phyloP scores from a whole-genome alignment of 768 basidiomycete genomes.

The Rhizopogon vulgaris region DNA sequence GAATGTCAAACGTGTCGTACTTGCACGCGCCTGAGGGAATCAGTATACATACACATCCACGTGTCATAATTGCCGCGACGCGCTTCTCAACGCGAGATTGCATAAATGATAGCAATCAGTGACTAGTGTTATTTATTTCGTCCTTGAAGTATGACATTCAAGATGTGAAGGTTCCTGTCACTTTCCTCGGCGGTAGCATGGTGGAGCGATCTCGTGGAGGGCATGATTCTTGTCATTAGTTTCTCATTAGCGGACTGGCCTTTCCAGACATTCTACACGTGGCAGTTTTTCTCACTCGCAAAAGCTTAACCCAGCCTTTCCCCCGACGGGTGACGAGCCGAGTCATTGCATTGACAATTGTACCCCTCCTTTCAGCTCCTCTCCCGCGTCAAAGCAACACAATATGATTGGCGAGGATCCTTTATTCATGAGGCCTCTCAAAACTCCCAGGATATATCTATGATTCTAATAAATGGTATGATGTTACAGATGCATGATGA shows the following conservation, averaged over 20 bases:
- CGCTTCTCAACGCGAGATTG: not conserved
- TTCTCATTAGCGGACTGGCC: not conserved
- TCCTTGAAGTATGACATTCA: not conserved
- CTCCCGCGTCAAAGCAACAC: not conserved
- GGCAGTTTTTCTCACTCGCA: not conserved
- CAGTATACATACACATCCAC: not conserved
- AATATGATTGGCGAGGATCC: not conserved
- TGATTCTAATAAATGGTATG: not conserved
- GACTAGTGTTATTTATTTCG: not conserved
- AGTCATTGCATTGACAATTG: not conserved
- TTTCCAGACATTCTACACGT: not conserved
- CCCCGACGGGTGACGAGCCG: too few species aligned
- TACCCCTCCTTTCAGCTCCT: not conserved
- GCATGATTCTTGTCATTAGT: too few species aligned
- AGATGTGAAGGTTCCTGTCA: not conserved
- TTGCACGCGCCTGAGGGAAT: constrained; percentile 38
- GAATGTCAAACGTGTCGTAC: constrained; percentile 66
- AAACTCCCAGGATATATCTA: not conserved
- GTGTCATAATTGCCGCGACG: not conserved
- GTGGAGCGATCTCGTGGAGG: not conserved
- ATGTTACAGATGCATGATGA: not conserved
- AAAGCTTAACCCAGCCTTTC: too few species aligned
- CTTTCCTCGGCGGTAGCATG: not conserved
- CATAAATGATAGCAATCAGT: not conserved
- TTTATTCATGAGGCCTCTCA: not conserved